Evolutionary conservation across 139 green algal genomes (phyloP).

Genomic region (Chlamydomonas eustigma): DNA sequence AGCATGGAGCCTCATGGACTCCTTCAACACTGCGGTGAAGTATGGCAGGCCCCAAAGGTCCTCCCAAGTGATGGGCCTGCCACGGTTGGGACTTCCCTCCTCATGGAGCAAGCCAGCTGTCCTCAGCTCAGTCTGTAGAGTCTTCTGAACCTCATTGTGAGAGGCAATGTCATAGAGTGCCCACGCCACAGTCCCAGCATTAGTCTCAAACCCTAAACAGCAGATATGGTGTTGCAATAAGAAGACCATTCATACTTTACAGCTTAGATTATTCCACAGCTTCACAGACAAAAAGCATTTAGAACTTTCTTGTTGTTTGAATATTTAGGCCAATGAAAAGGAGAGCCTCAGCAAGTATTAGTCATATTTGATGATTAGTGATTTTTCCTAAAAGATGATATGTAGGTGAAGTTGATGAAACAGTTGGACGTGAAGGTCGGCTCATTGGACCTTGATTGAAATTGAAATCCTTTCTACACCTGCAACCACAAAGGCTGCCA

Average conservation of each 20-base stretch:
- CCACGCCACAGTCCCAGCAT: neutral
- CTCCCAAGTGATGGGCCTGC: neutral
- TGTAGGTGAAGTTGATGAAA: neutral
- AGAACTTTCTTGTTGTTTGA: neutral
- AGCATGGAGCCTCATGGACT: constrained; percentile 1
- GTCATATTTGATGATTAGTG: too few species aligned
- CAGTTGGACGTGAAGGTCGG: neutral
- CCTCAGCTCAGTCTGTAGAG: neutral
- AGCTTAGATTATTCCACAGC: neutral
- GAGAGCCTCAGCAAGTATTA: too few species aligned
- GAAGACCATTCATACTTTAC: neutral
- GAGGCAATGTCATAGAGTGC: constrained; percentile 3
- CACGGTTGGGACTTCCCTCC: neutral
- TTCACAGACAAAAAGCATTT: neutral
- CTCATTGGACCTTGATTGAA: neutral
- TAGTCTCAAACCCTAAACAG: neutral
- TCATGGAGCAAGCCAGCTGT: neutral
- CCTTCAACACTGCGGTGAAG: neutral
- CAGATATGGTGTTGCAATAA: neutral
- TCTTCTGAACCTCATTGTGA: neutral
- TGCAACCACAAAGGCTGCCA: neutral
- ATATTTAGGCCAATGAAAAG: too few species aligned
- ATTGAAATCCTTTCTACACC: neutral
- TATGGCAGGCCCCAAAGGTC: constrained; percentile 2
- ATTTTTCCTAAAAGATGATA: too few species aligned